Evolutionary conservation across 176 grass and related monocot species (phyloP), one percentile per base, ranked within the genome.

Genomic region (Avena atlantica): DNA sequence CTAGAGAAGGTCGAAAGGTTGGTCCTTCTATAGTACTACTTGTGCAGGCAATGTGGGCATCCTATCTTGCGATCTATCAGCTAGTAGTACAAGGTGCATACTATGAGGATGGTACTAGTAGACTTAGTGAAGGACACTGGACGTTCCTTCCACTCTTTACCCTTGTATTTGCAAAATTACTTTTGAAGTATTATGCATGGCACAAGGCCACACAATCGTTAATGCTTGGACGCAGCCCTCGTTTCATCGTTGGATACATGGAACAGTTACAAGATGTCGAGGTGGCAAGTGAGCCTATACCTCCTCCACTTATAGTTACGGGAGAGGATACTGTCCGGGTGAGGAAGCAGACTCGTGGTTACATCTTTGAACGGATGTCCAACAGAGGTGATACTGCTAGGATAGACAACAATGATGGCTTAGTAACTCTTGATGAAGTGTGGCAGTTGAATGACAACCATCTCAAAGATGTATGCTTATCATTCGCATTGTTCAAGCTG

Each of bases 401-500:
- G 37, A 72, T 47, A 44, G 21, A 72, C 19, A 20, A 21, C 37
- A n/a, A 21, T 9, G 19, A 58, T 9, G 34, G 68, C 37, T 44
- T 86, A 9, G 64, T 86, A 6, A 71, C 76, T 2, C 0, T 86
- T 8, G 76, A 86, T 1, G 7, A 13, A 60, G 51, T 79, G 58
- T 79, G 31, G 64, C 5, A 10, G 16, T 9, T 21, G 4, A 6
- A 60, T 9, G 34, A 47, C 4, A 12, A 11, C 8, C 1, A 9
- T 8, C 12, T 3, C 8, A 77, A 55, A 40, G 72, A 85, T 17
- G 0, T 68, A 15, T 78, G 74, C 20, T 19, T 44, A 0, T 56
- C 83, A 0, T 85, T 77, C 0, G n/a, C 82, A 19, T 31, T 84
- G 70, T 62, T 74, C 48, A 82, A 82, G 50, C 2, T 83, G 5